These are phyloP conservation scores for Spirogloea muscicola DNA, from an alignment of 139 green algal species.

Conservation along the genomic window DNA sequence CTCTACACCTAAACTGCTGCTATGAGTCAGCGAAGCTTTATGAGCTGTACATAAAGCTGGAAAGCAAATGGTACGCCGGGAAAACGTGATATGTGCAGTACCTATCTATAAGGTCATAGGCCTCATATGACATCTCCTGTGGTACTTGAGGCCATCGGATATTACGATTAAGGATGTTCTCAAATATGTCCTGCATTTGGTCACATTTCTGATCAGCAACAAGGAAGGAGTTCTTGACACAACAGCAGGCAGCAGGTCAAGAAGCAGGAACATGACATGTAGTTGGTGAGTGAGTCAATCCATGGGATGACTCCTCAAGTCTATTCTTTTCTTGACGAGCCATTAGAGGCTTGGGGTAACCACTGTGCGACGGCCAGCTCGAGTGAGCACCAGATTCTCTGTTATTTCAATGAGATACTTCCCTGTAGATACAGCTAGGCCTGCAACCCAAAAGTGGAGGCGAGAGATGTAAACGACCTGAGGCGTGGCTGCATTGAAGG, in stretches of 20 bases:
- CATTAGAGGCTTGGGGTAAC: neutral
- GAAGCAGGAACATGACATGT: neutral
- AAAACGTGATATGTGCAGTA: neutral
- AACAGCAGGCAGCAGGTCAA: neutral
- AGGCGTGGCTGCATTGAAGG: conserved; percentile 71
- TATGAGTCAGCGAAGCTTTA: neutral
- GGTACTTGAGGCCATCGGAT: conserved; percentile 55
- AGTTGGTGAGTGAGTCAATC: neutral
- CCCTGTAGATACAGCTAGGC: neutral
- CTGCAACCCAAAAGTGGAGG: too few species aligned
- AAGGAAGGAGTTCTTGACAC: neutral
- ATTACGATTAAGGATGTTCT: conserved; percentile 76
- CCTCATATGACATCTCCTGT: conserved; percentile 62
- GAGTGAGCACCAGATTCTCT: neutral
- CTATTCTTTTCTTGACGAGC: neutral
- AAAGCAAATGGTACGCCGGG: neutral
- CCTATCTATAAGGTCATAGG: conserved; percentile 71
- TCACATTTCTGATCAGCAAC: neutral
- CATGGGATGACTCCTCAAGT: neutral
- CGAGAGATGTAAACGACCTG: too few species aligned
- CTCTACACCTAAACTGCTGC: neutral
- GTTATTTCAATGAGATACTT: neutral
- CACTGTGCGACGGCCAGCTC: neutral
- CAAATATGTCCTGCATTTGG: conserved; percentile 70
- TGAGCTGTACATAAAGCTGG: neutral